Conservation (phyloP, 352 stramenopile genomes). For the Pythium chondricola region DNA sequence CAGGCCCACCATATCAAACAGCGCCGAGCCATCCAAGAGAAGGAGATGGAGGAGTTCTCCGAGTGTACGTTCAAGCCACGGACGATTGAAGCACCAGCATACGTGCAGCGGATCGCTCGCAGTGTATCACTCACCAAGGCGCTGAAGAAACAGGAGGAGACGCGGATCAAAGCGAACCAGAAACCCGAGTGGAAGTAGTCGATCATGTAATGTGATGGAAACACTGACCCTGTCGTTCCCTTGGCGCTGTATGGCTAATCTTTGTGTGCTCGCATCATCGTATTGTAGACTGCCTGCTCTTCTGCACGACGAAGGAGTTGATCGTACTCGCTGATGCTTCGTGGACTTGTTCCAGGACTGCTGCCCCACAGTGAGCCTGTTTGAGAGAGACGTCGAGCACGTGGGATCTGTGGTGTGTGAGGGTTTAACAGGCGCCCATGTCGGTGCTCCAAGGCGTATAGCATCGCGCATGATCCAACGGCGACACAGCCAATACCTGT, state of each 20-base stretch:
- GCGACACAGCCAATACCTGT: conserved; percentile 14
- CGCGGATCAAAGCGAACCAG: conserved; percentile 27
- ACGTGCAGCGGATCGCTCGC: conserved; percentile 76
- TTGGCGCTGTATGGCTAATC: neutral
- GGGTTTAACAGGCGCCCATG: conserved; percentile 25
- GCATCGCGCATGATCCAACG: conserved; percentile 18
- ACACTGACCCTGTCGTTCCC: too few relatives aligned
- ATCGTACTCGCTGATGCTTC: conserved; percentile 12
- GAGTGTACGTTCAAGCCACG: conserved; percentile 83
- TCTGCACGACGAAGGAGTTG: conserved; percentile 9
- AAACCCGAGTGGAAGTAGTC: conserved; percentile 75
- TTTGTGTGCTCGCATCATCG: neutral
- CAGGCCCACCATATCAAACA: conserved; percentile 69
- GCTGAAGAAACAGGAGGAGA: conserved; percentile 51
- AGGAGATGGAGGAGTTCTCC: conserved; percentile 76
- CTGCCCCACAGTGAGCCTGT: conserved; percentile 11
- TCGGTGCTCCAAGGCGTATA: conserved; percentile 21
- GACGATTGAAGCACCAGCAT: conserved; percentile 78
- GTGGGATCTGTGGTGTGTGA: conserved; percentile 21
- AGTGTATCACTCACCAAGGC: conserved; percentile 70
- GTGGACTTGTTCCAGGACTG: conserved; percentile 13
- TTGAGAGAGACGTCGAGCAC: conserved; percentile 10
- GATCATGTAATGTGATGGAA: too few relatives aligned
- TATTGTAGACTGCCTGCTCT: neutral
- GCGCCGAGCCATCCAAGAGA: conserved; percentile 65